Base-by-base conservation (phyloP, 176 grass and related monocot genomes). In the Dactylis glomerata region DNA sequence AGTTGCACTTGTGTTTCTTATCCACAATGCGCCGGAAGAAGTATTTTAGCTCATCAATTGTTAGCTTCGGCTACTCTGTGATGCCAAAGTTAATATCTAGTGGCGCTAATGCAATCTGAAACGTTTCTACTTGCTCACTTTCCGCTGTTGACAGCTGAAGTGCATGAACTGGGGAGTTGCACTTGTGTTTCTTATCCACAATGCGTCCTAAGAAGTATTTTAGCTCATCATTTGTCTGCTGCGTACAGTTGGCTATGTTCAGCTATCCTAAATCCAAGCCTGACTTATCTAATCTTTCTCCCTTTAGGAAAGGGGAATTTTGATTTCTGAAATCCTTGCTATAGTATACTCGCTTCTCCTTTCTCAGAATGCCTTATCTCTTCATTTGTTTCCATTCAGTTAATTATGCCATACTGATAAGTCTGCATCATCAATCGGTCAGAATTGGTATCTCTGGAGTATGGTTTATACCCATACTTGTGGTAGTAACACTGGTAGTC, bases 41-140 rank as follows among this genome's bases (percentile, higher is more conserved):
- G 20, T 31, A 23, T 37, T 32, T 50, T 49, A 24, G 15, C 74
- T 55, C 41, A 23, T 64, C 5, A 5, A 30, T 37, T 15, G 17
- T 50, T 10, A 13, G 42, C 6, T 63, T 51, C 0, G 1, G 24
- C 77, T 64, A 46, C 75, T 49, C 23, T 20, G 47, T 79, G 75
- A 27, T 83, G 74, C 42, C 66, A 76, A 17, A 52, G 7, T 76
- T 86, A 22, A 41, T 65, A 68, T 81, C 7, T 36, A 81, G 16
- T 31, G 26, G 24, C 4, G 10, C n/a, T 46, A 10, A 56, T 73
- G 38, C 85, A 26, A 41, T 67, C 56, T 13, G 19, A 17, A 33
- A 71, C 33, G 33, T 47, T 1, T 72, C 62, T 38, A 27, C 66
- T 78, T 57, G 26, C 49, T 69, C 24, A 13, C 3, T 37, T 77